Conservation (phyloP, 2,329 filamentous ascomycete genomes). For the Tolypocladium paradoxum region DNA sequence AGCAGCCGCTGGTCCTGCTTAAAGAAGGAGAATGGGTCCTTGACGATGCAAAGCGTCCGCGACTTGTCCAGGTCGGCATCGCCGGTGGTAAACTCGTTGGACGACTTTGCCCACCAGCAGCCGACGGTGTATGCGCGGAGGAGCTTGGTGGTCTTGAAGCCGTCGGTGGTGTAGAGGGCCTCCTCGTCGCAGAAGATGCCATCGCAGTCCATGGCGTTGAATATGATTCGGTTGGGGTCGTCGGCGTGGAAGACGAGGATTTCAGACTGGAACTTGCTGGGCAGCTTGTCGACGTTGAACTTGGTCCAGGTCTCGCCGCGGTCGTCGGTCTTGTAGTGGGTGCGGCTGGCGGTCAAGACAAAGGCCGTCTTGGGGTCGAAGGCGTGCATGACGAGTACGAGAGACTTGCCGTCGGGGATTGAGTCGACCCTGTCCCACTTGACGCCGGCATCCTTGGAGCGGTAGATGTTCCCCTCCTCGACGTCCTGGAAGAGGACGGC, state of each 20-base stretch:
- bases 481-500: slow-evolving; percentile 65
- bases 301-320: slow-evolving; percentile 69
- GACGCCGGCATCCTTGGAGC: slow-evolving; percentile 71
- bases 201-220: slow-evolving; percentile 63
- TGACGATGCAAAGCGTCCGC: slow-evolving; percentile 71
- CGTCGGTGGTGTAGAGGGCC: slow-evolving; percentile 69
- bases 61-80: slow-evolving; percentile 53
- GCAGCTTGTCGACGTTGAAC: slow-evolving; percentile 54
- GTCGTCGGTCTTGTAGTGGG: slow-evolving; percentile 77
- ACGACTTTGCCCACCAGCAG: slow-evolving; percentile 81
- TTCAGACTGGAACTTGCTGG: slow-evolving; percentile 39
- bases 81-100: slow-evolving; percentile 61
- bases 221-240: slow-evolving; percentile 77
- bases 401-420: slow-evolving; percentile 51
- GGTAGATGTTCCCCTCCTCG: slow-evolving; percentile 54
- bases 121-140: slow-evolving; percentile 60
- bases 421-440: slow-evolving; percentile 59
- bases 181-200: slow-evolving; percentile 53
- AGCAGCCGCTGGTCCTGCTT: slow-evolving; percentile 67
- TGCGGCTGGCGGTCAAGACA: slow-evolving; percentile 55
- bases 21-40: slow-evolving; percentile 59
- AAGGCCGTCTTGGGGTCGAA: slow-evolving; percentile 73
- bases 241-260: slow-evolving; percentile 69
- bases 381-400: slow-evolving; percentile 63
- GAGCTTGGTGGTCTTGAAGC: slow-evolving; percentile 60